A percentile compares a stretch with the other conserved stretches of the same genome.
phyloP scores from a whole-genome alignment of 1,139 yeast genomes.

The Meyerozyma smithsonii region DNA sequence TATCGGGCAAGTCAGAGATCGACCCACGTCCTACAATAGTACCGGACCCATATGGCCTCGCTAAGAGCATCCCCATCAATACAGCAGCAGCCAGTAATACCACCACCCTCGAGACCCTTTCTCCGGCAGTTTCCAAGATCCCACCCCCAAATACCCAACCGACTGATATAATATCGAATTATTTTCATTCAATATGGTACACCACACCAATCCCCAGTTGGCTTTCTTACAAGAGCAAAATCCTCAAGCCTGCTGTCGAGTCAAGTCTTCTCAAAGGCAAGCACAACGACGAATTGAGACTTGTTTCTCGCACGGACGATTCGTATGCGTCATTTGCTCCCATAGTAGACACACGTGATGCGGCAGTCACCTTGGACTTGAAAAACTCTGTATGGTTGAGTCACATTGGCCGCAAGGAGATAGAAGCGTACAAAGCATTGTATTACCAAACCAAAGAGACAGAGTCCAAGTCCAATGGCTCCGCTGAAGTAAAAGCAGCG shows the following conservation, averaged over 20 bases:
- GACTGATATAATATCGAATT: slow-evolving; percentile 63
- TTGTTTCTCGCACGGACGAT: slow-evolving; percentile 28
- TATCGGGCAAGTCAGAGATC: slow-evolving; percentile 56
- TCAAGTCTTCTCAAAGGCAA: slow-evolving; percentile 18
- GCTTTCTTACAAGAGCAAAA: slow-evolving; percentile 52
- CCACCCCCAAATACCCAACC: slow-evolving; percentile 58
- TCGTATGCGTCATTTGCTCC: slow-evolving; percentile 77
- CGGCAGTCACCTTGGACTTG: slow-evolving; percentile 59
- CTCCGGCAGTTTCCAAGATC: slow-evolving; percentile 42
- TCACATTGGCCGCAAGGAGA: slow-evolving; percentile 56
- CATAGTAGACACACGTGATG: slow-evolving; percentile 60
- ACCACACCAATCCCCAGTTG: slow-evolving; percentile 78
- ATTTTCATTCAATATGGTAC: slow-evolving; percentile 85
- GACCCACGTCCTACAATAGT: slow-evolving; percentile 62
- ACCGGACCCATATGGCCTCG: slow-evolving; percentile 53
- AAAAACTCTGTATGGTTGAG: slow-evolving; percentile 77
- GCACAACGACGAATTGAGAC: slow-evolving; percentile 16
- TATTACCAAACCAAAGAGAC: slow-evolving; percentile 11
- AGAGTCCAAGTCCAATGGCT: slow-evolving; percentile 6
- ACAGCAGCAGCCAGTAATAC: slow-evolving; percentile 20
- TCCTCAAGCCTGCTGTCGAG: slow-evolving; percentile 22
- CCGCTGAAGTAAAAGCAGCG: slow-evolving; percentile 3
- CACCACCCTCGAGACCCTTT: slow-evolving; percentile 48
- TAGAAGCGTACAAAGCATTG: slow-evolving; percentile 33
- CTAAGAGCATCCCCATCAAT: slow-evolving; percentile 56